Evolutionary conservation across 2,329 filamentous ascomycete genomes (phyloP).

Genomic region (Penicillium griseofulvum): DNA sequence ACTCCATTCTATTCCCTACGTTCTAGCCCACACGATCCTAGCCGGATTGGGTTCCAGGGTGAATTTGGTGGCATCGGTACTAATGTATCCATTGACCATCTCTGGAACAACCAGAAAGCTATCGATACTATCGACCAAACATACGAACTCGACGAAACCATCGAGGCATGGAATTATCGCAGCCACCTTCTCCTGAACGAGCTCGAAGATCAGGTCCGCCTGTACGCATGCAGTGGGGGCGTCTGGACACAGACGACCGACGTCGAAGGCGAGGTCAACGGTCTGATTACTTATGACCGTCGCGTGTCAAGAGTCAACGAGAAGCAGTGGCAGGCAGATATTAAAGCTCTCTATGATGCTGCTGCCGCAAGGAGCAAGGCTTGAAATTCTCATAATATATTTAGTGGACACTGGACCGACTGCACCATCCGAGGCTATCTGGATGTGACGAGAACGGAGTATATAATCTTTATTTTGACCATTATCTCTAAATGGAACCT

Average conservation of each 20-base stretch:
- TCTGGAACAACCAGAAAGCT: constrained; percentile 63
- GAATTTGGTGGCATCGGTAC: constrained; percentile 70
- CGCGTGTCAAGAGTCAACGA: constrained; percentile 55
- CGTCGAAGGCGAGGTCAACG: constrained; percentile 72
- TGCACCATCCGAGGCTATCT: not conserved
- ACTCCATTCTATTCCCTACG: constrained; percentile 63
- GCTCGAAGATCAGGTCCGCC: constrained; percentile 50
- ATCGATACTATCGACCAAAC: constrained; percentile 63
- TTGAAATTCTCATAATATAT: not conserved
- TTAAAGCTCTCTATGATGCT: constrained; percentile 59
- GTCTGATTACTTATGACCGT: constrained; percentile 67
- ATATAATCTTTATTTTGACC: not conserved
- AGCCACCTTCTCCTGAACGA: constrained; percentile 53
- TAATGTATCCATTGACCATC: constrained; percentile 61
- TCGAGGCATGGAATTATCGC: constrained; percentile 66
- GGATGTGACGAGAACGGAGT: not conserved
- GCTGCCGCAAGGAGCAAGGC: constrained; percentile 34
- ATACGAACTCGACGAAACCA: constrained; percentile 61
- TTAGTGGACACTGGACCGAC: not conserved
- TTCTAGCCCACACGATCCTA: constrained; percentile 56
- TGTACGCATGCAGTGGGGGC: constrained; percentile 63
- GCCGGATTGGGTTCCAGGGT: constrained; percentile 65
- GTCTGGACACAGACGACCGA: constrained; percentile 74
- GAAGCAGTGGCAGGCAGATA: constrained; percentile 60
- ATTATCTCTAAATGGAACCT: not conserved